phyloP scores from a whole-genome alignment of 345 rosid genomes.

The Hevea brasiliensis region DNA sequence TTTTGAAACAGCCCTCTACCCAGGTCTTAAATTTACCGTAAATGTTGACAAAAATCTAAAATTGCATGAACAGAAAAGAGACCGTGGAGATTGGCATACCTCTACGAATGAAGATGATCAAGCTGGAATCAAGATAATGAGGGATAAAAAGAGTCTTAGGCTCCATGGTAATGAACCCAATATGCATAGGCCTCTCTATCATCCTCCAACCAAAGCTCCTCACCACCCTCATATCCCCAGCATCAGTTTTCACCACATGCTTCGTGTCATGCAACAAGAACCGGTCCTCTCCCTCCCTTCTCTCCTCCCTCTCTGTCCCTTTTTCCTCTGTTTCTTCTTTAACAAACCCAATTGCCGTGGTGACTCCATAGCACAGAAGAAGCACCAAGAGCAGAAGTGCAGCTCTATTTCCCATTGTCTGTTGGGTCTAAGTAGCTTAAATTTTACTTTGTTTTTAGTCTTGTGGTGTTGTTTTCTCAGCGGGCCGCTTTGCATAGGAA shows the following conservation, averaged over 20 bases:
- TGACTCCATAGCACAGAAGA: slow-evolving; percentile 37
- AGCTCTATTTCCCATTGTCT: slow-evolving; percentile 30
- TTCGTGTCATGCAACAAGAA: slow-evolving; percentile 59
- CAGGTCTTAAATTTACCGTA: too few relatives aligned
- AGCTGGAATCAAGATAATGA: slow-evolving; percentile 71
- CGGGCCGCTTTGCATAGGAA: too few relatives aligned
- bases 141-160: slow-evolving; percentile 77
- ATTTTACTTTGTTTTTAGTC: too few relatives aligned
- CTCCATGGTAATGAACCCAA: slow-evolving; percentile 87
- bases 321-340: slow-evolving; percentile 1
- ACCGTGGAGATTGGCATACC: slow-evolving; percentile 31
- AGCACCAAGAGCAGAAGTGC: slow-evolving; percentile 32
- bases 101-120: slow-evolving; percentile 67
- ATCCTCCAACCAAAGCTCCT: slow-evolving; percentile 45
- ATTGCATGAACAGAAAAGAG: neutral
- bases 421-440: neutral
- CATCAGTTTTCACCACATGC: slow-evolving; percentile 68
- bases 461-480: too few relatives aligned
- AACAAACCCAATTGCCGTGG: slow-evolving; percentile 28
- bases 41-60: neutral
- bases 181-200: slow-evolving; percentile 58
- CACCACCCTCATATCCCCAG: slow-evolving; percentile 68
- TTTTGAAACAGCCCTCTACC: too few relatives aligned
- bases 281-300: slow-evolving; percentile 21
- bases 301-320: neutral